Conservation (phyloP, 148 eudicot species). For the Salicornia ramosissima region DNA sequence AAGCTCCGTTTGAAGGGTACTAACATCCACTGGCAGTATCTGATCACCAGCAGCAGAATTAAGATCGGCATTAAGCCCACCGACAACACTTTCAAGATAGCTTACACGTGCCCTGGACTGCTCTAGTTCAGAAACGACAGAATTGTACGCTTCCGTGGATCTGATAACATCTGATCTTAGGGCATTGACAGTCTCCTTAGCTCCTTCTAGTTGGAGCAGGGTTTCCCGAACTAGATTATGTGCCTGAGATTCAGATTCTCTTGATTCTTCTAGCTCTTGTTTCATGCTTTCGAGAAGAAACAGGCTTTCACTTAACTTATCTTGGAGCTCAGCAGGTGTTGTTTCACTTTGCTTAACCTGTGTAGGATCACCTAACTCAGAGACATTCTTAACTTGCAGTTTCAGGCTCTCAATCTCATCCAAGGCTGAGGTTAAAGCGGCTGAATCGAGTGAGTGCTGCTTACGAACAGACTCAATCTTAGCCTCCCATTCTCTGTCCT, state of each 20-base stretch:
- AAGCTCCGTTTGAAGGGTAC: conserved; percentile 41
- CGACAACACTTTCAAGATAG: conserved; percentile 53
- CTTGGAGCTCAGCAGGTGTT: conserved; percentile 41
- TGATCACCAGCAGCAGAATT: conserved; percentile 12
- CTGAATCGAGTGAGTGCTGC: conserved; percentile 37
- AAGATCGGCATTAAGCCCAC: conserved; percentile 36
- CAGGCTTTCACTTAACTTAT: conserved; percentile 47
- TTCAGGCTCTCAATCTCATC: conserved; percentile 58
- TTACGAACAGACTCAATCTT: conserved; percentile 35
- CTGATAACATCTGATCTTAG: conserved; percentile 43
- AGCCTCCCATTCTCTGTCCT: conserved; percentile 34
- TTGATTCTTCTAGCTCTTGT: conserved; percentile 44
- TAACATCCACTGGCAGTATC: conserved; percentile 23
- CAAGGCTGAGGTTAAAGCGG: conserved; percentile 45
- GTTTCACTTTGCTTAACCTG: conserved; percentile 34
- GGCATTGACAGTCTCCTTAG: conserved; percentile 54
- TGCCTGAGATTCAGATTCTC: conserved; percentile 63
- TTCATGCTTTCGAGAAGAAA: conserved; percentile 55
- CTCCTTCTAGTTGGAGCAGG: conserved; percentile 60
- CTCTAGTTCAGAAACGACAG: conserved; percentile 47
- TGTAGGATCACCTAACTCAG: conserved; percentile 33
- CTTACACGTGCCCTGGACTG: conserved; percentile 48
- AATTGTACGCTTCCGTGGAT: conserved; percentile 38
- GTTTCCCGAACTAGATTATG: conserved; percentile 50
- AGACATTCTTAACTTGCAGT: conserved; percentile 43